These are phyloP conservation scores for Penicillium fimorum DNA, from an alignment of 495 filamentous ascomycete genomes.

Conservation along the genomic window DNA sequence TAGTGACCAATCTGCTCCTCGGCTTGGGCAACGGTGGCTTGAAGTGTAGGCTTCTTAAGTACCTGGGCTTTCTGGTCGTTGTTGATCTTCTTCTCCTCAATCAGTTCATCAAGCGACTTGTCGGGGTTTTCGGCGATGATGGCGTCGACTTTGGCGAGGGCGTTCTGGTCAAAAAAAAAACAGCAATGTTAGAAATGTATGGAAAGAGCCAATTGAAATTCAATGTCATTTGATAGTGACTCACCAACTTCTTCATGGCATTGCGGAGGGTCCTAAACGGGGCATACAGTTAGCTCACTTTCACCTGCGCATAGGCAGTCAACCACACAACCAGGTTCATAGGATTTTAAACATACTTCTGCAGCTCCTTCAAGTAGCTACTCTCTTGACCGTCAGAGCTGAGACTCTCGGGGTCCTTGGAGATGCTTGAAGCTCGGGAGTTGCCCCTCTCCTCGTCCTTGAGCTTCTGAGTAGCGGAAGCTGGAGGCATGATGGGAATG, in stretches of 20 bases:
- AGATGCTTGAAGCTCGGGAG: slow-evolving; percentile 30
- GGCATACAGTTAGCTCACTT: slow-evolving; percentile 15
- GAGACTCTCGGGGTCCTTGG: slow-evolving; percentile 36
- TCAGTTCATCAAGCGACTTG: slow-evolving; percentile 80
- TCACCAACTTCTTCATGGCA: slow-evolving; percentile 82
- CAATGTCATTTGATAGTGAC: slow-evolving; percentile 21
- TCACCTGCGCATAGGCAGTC: background rate
- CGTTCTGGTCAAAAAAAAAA: slow-evolving; percentile 51
- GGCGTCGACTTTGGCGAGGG: slow-evolving; percentile 72
- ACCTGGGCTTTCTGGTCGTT: slow-evolving; percentile 85
- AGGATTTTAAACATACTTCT: slow-evolving; percentile 61
- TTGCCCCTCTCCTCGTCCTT: slow-evolving; percentile 38
- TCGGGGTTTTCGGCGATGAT: slow-evolving; percentile 74
- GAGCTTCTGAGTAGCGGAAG: slow-evolving; percentile 42
- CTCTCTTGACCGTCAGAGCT: slow-evolving; percentile 62
- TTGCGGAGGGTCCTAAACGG: slow-evolving; percentile 73
- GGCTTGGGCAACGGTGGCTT: slow-evolving; percentile 67
- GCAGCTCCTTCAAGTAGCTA: slow-evolving; percentile 76
- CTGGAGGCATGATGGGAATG: slow-evolving; percentile 44
- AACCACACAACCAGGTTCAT: background rate
- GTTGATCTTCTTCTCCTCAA: slow-evolving; percentile 82
- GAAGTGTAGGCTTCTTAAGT: slow-evolving; percentile 84
- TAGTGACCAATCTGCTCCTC: slow-evolving; percentile 83
- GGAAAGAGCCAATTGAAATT: background rate
- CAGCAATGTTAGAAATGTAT: slow-evolving; percentile 7